Conservation (phyloP, 2,329 filamentous ascomycete species). For the Aspergillus sojae region DNA sequence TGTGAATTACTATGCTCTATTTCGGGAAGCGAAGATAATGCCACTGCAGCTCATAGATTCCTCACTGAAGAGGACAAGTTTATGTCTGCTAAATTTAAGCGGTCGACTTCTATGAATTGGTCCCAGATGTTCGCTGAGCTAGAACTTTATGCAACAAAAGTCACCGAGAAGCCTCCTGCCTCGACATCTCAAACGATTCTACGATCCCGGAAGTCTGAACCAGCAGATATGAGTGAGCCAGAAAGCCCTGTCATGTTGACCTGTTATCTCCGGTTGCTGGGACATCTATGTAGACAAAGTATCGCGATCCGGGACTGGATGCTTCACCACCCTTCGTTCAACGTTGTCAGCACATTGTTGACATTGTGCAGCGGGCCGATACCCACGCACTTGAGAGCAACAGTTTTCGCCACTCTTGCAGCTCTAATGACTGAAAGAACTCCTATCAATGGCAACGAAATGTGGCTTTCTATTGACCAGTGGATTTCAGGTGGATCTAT, state of each 20-base stretch:
- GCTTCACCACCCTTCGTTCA: constrained; percentile 66
- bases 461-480: constrained; percentile 80
- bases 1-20: constrained; percentile 94
- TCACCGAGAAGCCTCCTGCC: constrained; percentile 67
- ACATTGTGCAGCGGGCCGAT: constrained; percentile 77
- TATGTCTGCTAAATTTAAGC: constrained; percentile 75
- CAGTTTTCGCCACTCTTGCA: constrained; percentile 76
- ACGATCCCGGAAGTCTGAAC: constrained; percentile 62
- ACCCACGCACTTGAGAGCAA: constrained; percentile 75
- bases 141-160: constrained; percentile 76
- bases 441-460: constrained; percentile 64
- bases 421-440: constrained; percentile 77
- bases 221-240: constrained; percentile 77
- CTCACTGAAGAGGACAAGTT: constrained; percentile 81
- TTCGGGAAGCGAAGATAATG: constrained; percentile 78
- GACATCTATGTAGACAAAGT: constrained; percentile 78
- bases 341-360: constrained; percentile 73
- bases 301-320: constrained; percentile 72
- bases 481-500: constrained; percentile 67
- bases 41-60: constrained; percentile 83
- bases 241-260: constrained; percentile 97
- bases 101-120: constrained; percentile 86
- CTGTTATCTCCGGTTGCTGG: constrained; percentile 85
- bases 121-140: constrained; percentile 89
- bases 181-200: constrained; percentile 58